Conservation (phyloP, 2,329 filamentous ascomycete genomes). For the Trichoderma harzianum region DNA sequence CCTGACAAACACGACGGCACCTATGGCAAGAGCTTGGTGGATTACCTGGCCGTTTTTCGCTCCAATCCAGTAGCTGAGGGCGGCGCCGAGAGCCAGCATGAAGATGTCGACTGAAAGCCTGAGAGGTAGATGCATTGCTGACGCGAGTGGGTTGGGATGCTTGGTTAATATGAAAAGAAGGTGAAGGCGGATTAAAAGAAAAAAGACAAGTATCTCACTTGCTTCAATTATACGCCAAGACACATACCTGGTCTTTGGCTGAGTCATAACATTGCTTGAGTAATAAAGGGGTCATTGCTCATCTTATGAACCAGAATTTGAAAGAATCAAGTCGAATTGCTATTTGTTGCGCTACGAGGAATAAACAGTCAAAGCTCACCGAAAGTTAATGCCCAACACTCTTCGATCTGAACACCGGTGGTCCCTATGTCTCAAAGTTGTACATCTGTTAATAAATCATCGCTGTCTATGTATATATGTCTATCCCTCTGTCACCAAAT, state of each 20-base stretch:
- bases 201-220: not conserved
- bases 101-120: not conserved
- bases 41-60: not conserved
- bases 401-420: fast-evolving
- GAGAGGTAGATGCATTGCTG: not conserved
- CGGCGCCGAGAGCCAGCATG: not conserved
- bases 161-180: not conserved
- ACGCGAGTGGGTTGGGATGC: not conserved
- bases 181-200: not conserved
- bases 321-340: not conserved
- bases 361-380: not conserved
- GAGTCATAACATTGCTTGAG: not conserved
- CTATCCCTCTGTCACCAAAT: not conserved
- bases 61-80: not conserved
- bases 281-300: not conserved
- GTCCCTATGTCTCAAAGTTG: not conserved
- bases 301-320: not conserved
- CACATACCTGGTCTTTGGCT: not conserved
- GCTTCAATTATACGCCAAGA: not conserved
- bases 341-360: not conserved
- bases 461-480: not conserved
- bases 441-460: not conserved
- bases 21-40: not conserved
- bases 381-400: not conserved
- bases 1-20: not conserved